phyloP scores from a whole-genome alignment of 2,329 filamentous ascomycete species.

The Aureobasidium sp. region DNA sequence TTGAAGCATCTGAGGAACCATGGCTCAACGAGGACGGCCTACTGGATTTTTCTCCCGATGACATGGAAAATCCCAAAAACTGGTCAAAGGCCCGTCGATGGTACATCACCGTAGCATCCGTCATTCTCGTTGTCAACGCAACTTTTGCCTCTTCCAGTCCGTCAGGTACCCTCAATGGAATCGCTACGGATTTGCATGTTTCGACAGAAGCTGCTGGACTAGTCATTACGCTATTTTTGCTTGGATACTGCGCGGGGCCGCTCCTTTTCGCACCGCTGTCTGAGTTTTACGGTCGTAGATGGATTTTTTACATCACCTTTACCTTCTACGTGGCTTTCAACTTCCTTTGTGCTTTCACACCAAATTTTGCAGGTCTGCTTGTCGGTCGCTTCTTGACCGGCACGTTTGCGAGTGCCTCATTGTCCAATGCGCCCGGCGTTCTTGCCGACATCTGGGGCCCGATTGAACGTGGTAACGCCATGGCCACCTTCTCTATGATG shows the following conservation, averaged over 20 bases:
- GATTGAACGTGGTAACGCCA: constrained; percentile 53
- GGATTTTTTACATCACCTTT: constrained; percentile 54
- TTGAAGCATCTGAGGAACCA: constrained; percentile 41
- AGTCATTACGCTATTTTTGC: constrained; percentile 37
- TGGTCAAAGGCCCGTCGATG: constrained; percentile 49
- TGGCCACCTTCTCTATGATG: constrained; percentile 60
- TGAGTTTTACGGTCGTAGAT: constrained; percentile 68
- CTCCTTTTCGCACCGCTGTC: constrained; percentile 71
- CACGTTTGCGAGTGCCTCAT: constrained; percentile 57
- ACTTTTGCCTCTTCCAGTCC: constrained; percentile 58
- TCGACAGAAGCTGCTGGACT: constrained; percentile 46
- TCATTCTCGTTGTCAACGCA: constrained; percentile 60
- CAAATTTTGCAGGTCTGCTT: constrained; percentile 59
- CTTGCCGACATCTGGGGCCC: constrained; percentile 43
- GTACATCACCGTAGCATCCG: constrained; percentile 47
- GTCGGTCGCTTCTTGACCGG: constrained; percentile 63
- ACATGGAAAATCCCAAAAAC: constrained; percentile 58
- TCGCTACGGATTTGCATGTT: constrained; percentile 52
- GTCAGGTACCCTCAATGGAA: constrained; percentile 44
- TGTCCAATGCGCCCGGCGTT: constrained; percentile 53
- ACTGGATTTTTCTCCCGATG: constrained; percentile 56
- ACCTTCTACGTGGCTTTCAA: constrained; percentile 50
- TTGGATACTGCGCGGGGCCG: constrained; percentile 65
- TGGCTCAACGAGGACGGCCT: constrained; percentile 57
- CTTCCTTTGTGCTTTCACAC: constrained; percentile 62